These are phyloP conservation scores for Eucalyptus dawsonii DNA, from an alignment of 345 rosid species.

Conservation along the genomic window DNA sequence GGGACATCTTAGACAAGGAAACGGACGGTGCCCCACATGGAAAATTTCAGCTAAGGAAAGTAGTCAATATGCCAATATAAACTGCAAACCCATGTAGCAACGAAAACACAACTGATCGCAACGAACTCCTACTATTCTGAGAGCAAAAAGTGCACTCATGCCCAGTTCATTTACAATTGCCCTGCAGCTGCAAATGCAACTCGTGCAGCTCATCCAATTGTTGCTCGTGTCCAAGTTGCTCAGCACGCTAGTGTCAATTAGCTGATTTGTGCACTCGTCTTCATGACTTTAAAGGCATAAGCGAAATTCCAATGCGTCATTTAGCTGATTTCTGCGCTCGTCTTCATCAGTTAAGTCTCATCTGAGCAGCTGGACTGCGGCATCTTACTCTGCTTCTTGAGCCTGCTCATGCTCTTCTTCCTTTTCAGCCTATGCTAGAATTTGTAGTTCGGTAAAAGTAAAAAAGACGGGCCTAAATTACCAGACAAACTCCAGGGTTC, in stretches of 20 bases:
- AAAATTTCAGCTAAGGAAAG: too few relatives aligned
- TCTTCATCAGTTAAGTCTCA: neutral
- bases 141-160: neutral
- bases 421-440: too few relatives aligned
- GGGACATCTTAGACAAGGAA: too few relatives aligned
- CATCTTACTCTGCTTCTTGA: neutral
- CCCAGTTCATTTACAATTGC: slow-evolving; percentile 27
- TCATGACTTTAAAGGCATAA: neutral
- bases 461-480: neutral
- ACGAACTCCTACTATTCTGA: too few relatives aligned
- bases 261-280: neutral
- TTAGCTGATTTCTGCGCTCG: neutral
- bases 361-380: neutral
- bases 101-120: too few relatives aligned
- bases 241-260: neutral
- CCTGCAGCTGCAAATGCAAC: slow-evolving; percentile 27
- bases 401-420: too few relatives aligned
- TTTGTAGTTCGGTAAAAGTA: too few relatives aligned
- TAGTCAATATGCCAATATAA: too few relatives aligned
- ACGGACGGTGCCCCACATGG: too few relatives aligned
- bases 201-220: neutral
- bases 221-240: neutral
- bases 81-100: too few relatives aligned
- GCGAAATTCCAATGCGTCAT: neutral
- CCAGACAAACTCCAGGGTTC: neutral